Conservation (phyloP, 257 asterid species). For the Solanum ahanhuiri region DNA sequence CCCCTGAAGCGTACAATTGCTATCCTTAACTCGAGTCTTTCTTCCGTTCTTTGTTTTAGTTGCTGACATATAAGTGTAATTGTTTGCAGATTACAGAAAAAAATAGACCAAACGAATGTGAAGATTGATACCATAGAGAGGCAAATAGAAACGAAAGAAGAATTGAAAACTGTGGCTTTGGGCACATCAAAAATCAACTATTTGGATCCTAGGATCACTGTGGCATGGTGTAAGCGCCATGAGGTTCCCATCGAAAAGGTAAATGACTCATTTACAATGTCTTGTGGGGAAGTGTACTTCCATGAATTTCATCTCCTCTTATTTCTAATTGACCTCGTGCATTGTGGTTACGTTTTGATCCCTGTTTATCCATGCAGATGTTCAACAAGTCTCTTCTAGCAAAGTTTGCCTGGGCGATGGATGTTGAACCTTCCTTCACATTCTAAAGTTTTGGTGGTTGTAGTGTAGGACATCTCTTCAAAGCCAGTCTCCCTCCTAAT, state of each 20-base stretch:
- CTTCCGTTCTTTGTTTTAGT: neutral
- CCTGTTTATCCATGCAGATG: slow-evolving; percentile 37
- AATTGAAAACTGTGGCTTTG: slow-evolving; percentile 77
- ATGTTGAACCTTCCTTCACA: slow-evolving; percentile 81
- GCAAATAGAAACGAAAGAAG: slow-evolving; percentile 77
- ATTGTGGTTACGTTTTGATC: neutral
- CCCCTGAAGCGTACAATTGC: slow-evolving; percentile 69
- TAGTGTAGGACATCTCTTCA: neutral
- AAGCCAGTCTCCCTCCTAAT: neutral
- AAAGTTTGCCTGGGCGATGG: slow-evolving; percentile 97
- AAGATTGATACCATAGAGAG: slow-evolving; percentile 81
- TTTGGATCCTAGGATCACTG: slow-evolving; percentile 97
- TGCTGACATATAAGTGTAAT: slow-evolving; percentile 4
- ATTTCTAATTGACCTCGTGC: neutral
- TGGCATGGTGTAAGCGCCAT: slow-evolving; percentile 98
- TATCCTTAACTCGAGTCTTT: neutral
- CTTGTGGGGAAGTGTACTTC: neutral
- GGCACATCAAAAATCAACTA: slow-evolving; percentile 98
- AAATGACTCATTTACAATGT: neutral
- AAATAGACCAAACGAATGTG: slow-evolving; percentile 56
- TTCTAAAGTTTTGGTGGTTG: slow-evolving; percentile 32
- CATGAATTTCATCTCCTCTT: neutral
- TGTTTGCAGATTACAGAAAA: slow-evolving; percentile 62
- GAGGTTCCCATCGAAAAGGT: slow-evolving; percentile 99
- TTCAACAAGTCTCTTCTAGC: slow-evolving; percentile 91